Base-by-base conservation (phyloP, 1,284 basidiomycete species). In the Boletus smithii region DNA sequence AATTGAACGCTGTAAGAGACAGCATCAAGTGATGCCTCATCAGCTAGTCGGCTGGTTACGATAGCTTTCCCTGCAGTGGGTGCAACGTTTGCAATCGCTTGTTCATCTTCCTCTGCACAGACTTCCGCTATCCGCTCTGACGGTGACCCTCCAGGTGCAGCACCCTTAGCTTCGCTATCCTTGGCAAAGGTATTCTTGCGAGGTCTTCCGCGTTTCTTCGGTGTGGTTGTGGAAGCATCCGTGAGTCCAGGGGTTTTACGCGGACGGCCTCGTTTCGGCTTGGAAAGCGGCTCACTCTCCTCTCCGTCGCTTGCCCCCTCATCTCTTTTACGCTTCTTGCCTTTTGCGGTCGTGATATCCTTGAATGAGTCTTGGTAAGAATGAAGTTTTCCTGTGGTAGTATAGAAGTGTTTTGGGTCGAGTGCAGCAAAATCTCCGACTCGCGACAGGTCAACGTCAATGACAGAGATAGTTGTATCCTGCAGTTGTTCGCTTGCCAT, bases 401-500 rank as follows among this genome's bases (percentile, higher is more conserved):
- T 55, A 55, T 83, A 91, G 61, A 88, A 88, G 17, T 69, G 60
- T 7, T 62, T 63, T 3, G 66, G 53, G 14, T 72, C 63, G 11
- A 77, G 50, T 3, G 62, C 54, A 27, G 72, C 52, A 58, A 87
- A 89, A 14, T 71, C 77, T 8, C 83, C 83, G 8, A 73, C 73
- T 29, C 69, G 60, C 8, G 68, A 66, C 27, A 80, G 57, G 59
- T 85, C 75, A 24, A 74, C 61, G 23, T 75, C 69, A 18, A 62
- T 53, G 53, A 75, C 74, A 7, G 69, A 69, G 10, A 67, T 66
- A 20, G 66, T 63, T 3, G 65, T 57, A 47, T 77, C 73, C 55
- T 84, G 76, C 31, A 88, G 68, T 8, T 74, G 73, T 66, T 88
- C 85, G 46, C 72, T 71, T 3, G 70, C 69, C 36, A 85, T 71